Conservation (phyloP, 352 stramenopile species). For the Sclerospora graminicola region DNA sequence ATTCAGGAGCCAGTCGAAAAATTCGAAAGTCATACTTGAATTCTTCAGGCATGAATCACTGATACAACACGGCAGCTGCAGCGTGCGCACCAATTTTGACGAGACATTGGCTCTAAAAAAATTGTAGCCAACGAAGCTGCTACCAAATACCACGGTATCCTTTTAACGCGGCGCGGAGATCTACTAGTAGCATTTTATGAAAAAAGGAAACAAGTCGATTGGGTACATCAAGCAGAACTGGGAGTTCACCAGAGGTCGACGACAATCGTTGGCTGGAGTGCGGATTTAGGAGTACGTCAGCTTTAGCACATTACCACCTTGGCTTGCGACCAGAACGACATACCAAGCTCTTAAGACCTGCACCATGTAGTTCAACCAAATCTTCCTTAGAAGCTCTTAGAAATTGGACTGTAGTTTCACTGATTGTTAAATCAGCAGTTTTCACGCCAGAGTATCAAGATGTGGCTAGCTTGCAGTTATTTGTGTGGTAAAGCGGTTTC, state of each 20-base stretch:
- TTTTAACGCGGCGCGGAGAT: conserved; percentile 52
- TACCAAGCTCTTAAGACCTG: conserved; percentile 38
- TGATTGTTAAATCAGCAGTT: conserved; percentile 11
- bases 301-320: conserved; percentile 62
- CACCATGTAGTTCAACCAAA: conserved; percentile 40
- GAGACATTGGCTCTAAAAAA: conserved; percentile 82
- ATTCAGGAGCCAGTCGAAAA: conserved; percentile 51
- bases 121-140: conserved; percentile 72
- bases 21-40: conserved; percentile 76
- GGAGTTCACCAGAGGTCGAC: too few relatives aligned
- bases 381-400: conserved; percentile 48
- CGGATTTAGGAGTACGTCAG: too few relatives aligned
- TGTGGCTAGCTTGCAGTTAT: too few relatives aligned
- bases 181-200: too few relatives aligned
- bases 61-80: too few relatives aligned
- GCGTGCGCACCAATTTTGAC: conserved; percentile 70
- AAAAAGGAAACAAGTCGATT: background rate
- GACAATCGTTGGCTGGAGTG: too few relatives aligned
- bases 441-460: too few relatives aligned
- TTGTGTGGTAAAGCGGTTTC: too few relatives aligned
- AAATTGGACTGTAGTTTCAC: conserved; percentile 28
- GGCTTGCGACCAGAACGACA: conserved; percentile 54
- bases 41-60: conserved; percentile 71
- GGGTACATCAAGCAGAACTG: background rate
- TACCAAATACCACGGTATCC: conserved; percentile 65